Evolutionary conservation across 495 filamentous ascomycete genomes (phyloP), one percentile per base, ranked within the genome.

Genomic region (Neurospora sp.): DNA sequence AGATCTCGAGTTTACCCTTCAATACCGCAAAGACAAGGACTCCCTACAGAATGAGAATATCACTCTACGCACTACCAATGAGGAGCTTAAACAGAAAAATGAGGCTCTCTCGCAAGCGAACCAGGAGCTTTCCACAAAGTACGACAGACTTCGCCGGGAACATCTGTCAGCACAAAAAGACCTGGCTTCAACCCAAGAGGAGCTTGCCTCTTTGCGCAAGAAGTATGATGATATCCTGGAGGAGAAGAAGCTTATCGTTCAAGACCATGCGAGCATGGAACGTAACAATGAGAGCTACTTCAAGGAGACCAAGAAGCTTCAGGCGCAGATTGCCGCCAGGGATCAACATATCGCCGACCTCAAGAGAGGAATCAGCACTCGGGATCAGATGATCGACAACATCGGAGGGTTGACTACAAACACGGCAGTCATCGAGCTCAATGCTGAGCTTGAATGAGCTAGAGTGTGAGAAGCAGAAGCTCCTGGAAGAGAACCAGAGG

Each of bases 211-310:
- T 1, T 72, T 84, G 35, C 78, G 78, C 41, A 79, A 76, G 70
- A 79, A 80, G 48, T 76, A 76, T 27, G 77, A 80, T 41, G 69
- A 71, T 12, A 70, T 81, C 1, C 70, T 83, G 69, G 77, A 82
- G 44, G 83, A 86, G 75, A 84, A 83, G 75, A 70, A 71, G 35
- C 41, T 81, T 6, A 74, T 86, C 35, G 77, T 78, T 31, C 76
- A 85, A 42, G 84, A 86, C 66, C 82, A 85, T 62, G 75, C 77
- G 14, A 82, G 82, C 75, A 79, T 86, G 48, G 84, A 83, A 73
- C 82, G 80, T 18, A 83, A 83, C 70, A 86, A 86, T 70, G 84
- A 86, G 20, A 78, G 74, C 27, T 84, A 86, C 41, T 84, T 83
- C 75, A 82, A 81, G 75, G 81, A 85, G 74, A 85, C 83, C 78